Base-by-base conservation (phyloP, 1,284 basidiomycete species). In the Cryptococcus sp. region DNA sequence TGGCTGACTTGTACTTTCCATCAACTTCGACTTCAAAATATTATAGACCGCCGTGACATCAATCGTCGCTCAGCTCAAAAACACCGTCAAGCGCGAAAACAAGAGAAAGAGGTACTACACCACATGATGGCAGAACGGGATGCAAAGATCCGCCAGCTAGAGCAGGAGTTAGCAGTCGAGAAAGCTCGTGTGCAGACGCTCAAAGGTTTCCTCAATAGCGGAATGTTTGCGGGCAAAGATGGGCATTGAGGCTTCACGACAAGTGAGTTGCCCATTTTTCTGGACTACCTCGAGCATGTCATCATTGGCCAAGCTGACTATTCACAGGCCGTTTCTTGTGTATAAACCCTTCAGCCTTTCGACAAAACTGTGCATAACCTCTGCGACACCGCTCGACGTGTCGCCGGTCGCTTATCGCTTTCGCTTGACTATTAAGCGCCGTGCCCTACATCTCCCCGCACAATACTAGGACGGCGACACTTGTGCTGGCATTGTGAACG, bases 61-160 rank as follows among this genome's bases (percentile, higher is more conserved):
- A 72, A 72, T 46, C 65, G 70, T 25, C 61, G 64, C 45, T 72
- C 70, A 13, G 70, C 70, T 8, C 69, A 70, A 50, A 72, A 70
- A 63, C 69, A 70, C 47, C 69, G 70, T 6, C n/a, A 49, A 19
- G 50, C 60, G 19, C 54, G 70, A 43, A 64, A 64, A 58, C 64
- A 66, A 56, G 69, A 72, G 41, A 38, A 60, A 17, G 70, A 70
- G 10, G 54, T 30, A 17, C 53, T 70, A 15, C 54, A 53, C 5
- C 49, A 48, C 5, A 25, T 20, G 19, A 48, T 70, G 27, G 58
- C 58, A 1, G 57, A 64, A 25, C 51, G 57, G 16, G 67, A 72
- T 27, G 53, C 57, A 4, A 17, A 38, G 19, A 69, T 69, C 35
- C 47, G 55, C 3, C 54, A 60, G 30, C 52, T 72, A 4, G 63